Conservation (phyloP, 1,139 yeast genomes). For the Debaryomycetaceae sp. region DNA sequence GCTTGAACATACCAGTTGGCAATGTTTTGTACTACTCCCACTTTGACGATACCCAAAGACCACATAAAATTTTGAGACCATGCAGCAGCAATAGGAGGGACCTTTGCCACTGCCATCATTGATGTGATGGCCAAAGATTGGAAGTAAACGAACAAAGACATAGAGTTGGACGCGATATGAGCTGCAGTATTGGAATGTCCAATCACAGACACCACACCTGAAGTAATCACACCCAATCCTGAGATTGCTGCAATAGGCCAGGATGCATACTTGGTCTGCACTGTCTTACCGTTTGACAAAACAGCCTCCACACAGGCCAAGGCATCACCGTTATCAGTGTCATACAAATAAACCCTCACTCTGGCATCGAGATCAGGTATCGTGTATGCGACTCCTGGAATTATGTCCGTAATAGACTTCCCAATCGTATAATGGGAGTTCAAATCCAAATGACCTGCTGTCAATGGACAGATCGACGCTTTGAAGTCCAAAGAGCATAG, state of each 20-base stretch:
- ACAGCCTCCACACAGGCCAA: slow-evolving; percentile 94
- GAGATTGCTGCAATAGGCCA: slow-evolving; percentile 97
- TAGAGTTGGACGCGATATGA: slow-evolving; percentile 93
- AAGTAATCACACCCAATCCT: slow-evolving; percentile 80
- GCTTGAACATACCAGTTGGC: slow-evolving; percentile 94
- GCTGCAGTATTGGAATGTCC: slow-evolving; percentile 95
- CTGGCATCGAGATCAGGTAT: slow-evolving; percentile 94
- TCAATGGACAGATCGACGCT: slow-evolving; percentile 68
- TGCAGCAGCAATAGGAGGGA: slow-evolving; percentile 97
- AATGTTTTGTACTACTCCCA: slow-evolving; percentile 78
- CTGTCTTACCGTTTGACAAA: slow-evolving; percentile 86
- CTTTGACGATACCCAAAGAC: slow-evolving; percentile 88
- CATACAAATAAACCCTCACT: slow-evolving; percentile 68
- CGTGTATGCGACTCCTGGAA: slow-evolving; percentile 84
- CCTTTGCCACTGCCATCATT: slow-evolving; percentile 91
- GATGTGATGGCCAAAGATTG: slow-evolving; percentile 90
- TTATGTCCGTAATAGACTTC: slow-evolving; percentile 39
- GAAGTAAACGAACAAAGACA: slow-evolving; percentile 88
- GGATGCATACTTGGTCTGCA: slow-evolving; percentile 88
- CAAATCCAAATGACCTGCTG: slow-evolving; percentile 83
- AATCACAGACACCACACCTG: slow-evolving; percentile 81
- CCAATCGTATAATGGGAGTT: slow-evolving; percentile 48
- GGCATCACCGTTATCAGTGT: slow-evolving; percentile 35
- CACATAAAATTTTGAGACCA: slow-evolving; percentile 98
- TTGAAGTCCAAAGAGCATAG: slow-evolving; percentile 59